Conservation (phyloP, 1,284 basidiomycete species). For the Ganoderma sinense region DNA sequence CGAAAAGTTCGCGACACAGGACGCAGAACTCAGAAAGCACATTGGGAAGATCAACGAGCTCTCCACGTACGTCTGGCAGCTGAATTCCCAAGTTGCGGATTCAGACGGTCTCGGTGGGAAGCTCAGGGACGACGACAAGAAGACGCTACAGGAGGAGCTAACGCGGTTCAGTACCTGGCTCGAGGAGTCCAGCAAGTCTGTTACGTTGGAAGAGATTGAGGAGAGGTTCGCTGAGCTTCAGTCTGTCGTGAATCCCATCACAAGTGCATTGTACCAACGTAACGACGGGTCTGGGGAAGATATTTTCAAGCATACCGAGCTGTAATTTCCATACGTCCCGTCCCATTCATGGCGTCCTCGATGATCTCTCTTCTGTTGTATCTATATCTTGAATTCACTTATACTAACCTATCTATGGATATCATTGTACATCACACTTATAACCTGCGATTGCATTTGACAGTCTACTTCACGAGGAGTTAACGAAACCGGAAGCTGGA, state of each 20-base stretch:
- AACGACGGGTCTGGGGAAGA: constrained; percentile 56
- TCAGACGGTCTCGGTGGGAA: constrained; percentile 92
- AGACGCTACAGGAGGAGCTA: constrained; percentile 81
- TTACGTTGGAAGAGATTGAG: constrained; percentile 88
- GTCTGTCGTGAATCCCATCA: constrained; percentile 66
- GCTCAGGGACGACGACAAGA: constrained; percentile 87
- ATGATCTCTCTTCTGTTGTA: background rate
- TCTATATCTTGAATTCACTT: background rate
- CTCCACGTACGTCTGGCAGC: constrained; percentile 80
- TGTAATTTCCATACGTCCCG: constrained; percentile 45
- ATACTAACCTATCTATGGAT: background rate
- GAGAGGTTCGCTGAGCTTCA: constrained; percentile 83
- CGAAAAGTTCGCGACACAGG: constrained; percentile 87
- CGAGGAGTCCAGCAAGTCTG: constrained; percentile 81
- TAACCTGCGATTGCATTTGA: background rate
- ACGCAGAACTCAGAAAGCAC: constrained; percentile 87
- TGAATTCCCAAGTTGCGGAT: constrained; percentile 89
- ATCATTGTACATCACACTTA: background rate
- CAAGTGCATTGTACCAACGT: constrained; percentile 76
- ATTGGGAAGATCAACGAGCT: constrained; percentile 89
- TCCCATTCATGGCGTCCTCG: background rate
- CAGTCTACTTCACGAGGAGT: background rate
- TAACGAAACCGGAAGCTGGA: no score
- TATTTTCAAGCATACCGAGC: constrained; percentile 68
- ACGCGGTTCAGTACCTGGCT: constrained; percentile 94